phyloP scores from a whole-genome alignment of 2,329 filamentous ascomycete genomes.

The Aspergillus sp. region DNA sequence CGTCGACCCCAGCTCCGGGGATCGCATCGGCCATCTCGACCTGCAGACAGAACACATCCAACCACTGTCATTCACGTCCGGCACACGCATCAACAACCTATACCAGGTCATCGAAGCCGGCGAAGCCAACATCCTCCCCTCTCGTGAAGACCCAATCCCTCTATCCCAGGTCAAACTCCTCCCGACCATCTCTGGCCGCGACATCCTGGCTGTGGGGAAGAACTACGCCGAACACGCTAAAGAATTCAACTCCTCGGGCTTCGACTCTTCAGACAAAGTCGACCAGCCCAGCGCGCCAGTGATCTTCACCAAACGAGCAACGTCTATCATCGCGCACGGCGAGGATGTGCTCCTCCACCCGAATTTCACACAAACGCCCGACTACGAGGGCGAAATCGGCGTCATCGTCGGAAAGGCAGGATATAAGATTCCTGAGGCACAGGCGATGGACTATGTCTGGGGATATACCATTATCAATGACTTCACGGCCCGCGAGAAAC shows the following conservation, averaged over 20 bases:
- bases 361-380: constrained; percentile 50
- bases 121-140: constrained; percentile 35
- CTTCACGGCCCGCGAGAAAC: constrained; percentile 54
- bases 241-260: constrained; percentile 58
- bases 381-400: constrained; percentile 59
- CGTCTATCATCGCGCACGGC: constrained; percentile 52
- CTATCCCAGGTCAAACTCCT: constrained; percentile 44
- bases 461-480: constrained; percentile 60
- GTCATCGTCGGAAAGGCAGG: constrained; percentile 56
- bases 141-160: constrained; percentile 29
- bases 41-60: neutral
- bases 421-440: constrained; percentile 41
- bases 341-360: constrained; percentile 49
- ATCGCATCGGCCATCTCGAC: constrained; percentile 6
- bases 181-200: constrained; percentile 49
- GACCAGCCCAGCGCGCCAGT: constrained; percentile 55
- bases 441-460: constrained; percentile 55
- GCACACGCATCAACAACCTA: constrained; percentile 38
- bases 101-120: constrained; percentile 55
- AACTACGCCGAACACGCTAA: constrained; percentile 59
- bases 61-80: neutral
- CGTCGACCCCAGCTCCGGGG: neutral
- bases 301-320: constrained; percentile 57
- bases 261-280: constrained; percentile 55
- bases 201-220: constrained; percentile 58